Evolutionary conservation across 768 basidiomycete genomes (phyloP), one percentile per base, ranked within the genome.

Genomic region (Rhodotorula paludigena): DNA sequence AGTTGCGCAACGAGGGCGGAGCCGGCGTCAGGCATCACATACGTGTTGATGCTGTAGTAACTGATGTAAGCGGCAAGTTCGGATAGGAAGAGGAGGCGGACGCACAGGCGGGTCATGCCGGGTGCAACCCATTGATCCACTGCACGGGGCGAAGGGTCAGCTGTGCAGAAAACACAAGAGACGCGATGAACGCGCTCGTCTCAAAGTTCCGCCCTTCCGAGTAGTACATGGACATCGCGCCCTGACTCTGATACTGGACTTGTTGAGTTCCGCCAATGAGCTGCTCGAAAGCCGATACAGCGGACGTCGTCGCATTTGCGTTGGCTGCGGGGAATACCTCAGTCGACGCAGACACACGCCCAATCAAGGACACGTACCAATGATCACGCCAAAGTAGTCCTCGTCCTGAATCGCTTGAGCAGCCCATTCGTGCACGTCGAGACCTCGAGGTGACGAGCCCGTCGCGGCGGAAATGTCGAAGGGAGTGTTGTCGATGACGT

Each of bases 311-410:
- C 20, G 68, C 68, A 39, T 69, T 69, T 14, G 68, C 58, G 36
- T 63, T 68, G 10, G 66, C 66, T 68, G 47, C 9, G 12, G 23
- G 14, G 28, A 1, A n/a, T 16, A 28, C 18, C 48, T 56, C 54
- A 66, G 60, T 12, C 28, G 35, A 10, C 14, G 18, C 5, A 30
- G 16, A 47, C 44, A 1, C 1, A 51, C 5, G 5, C 41, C 0
- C n/a, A 15, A 49, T 7, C 5, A 28, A 38, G 16, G 36, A 28
- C n/a, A 36, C 66, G 33, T 21, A 64, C 62, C 68, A 28, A 69
- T 48, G 63, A 69, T 64, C 10, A 64, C n/a, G 10, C 58, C 68
- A 15, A 64, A 69, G 38, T 57, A 52, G n/a, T 69, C 68, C 54
- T 53, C 68, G 39, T 64, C 41, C n/a, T 45, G 52, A 1, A 60